Evolutionary conservation across 2,329 filamentous ascomycete genomes (phyloP), one percentile per base, ranked within the genome.

Genomic region (Epicoccum nigrum): DNA sequence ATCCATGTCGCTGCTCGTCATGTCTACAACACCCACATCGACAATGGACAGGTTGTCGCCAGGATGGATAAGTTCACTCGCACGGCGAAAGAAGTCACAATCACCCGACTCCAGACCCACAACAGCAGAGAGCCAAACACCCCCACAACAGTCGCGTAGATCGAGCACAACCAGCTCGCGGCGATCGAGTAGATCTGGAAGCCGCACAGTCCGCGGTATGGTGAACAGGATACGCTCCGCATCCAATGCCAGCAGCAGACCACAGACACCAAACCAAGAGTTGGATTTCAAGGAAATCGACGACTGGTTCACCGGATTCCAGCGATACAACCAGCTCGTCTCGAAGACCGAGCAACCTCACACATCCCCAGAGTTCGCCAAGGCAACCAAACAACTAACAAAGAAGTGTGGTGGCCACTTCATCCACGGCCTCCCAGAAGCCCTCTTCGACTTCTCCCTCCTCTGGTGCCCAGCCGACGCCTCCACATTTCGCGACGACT

Each of bases 401-500:
- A 64, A 69, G 41, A 62, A 63, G 15, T 68, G 63, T 45, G 69
- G 65, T 11, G 67, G 68, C 2, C 51, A 59, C 7, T 67, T 72
- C 34, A 42, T 70, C 19, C 62, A 67, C 21, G 62, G 63, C 3
- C 58, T 72, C 25, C 69, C 69, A 2, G 69, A 72, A 54, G 54
- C 64, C 9, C 57, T 65, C 3, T 69, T 71, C 21, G 69, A 71
- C 35, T 61, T 65, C 31, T 58, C 68, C 9, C 53, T 72, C 2
- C 57, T 72, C 9, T 72, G 69, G 69, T 70, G 67, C 52, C 69
- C 69, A 19, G 61, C 64, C 3, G 62, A 47, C 7, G 33, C 46
- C 2, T 32, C 62, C 7, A 54, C 51, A n/a, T 54, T 51, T 9
- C 57, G 56, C 32, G 42, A 60, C 11, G 21, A 44, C 2, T 44